Evolutionary conservation across 164 flowering plant genomes (phyloP).

Genomic region (Liquidambar formosana): DNA sequence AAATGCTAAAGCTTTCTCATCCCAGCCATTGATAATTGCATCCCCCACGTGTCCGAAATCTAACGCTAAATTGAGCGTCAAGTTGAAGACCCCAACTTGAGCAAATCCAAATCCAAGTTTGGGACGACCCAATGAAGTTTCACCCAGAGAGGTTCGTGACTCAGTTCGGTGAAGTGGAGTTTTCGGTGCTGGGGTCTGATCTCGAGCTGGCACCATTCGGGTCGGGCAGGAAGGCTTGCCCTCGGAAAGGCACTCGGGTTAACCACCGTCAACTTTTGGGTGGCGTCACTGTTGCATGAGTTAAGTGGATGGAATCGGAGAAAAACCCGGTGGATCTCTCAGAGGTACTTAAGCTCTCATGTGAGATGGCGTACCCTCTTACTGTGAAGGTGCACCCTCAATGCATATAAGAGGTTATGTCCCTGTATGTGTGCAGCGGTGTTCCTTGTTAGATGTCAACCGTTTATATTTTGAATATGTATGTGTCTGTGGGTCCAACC

Average conservation of each 20-base stretch:
- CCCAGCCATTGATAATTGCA: too few species aligned
- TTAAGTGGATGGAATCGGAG: slow-evolving; percentile 35
- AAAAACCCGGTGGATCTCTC: slow-evolving; percentile 34
- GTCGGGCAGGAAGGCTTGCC: slow-evolving; percentile 61
- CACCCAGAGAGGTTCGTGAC: slow-evolving; percentile 50
- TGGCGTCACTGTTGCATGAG: slow-evolving; percentile 59
- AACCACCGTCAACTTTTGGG: slow-evolving; percentile 59
- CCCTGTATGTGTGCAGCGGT: too few species aligned
- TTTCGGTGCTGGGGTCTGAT: slow-evolving; percentile 59
- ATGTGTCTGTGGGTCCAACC: too few species aligned
- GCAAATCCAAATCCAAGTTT: too few species aligned
- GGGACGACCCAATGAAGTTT: slow-evolving; percentile 49
- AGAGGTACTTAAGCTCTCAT: slow-evolving; percentile 48
- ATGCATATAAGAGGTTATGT: slow-evolving; percentile 6
- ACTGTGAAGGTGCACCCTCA: slow-evolving; percentile 28
- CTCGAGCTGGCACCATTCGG: slow-evolving; percentile 69
- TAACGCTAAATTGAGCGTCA: too few species aligned
- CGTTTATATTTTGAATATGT: too few species aligned
- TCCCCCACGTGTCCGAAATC: too few species aligned
- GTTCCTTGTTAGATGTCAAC: too few species aligned
- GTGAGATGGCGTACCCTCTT: slow-evolving; percentile 58
- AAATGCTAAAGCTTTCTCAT: too few species aligned
- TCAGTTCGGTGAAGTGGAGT: slow-evolving; percentile 26
- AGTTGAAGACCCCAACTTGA: too few species aligned
- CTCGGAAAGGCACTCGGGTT: slow-evolving; percentile 57